Conservation (phyloP, 805 yeast species). For the Wickerhamomyces canadensis region DNA sequence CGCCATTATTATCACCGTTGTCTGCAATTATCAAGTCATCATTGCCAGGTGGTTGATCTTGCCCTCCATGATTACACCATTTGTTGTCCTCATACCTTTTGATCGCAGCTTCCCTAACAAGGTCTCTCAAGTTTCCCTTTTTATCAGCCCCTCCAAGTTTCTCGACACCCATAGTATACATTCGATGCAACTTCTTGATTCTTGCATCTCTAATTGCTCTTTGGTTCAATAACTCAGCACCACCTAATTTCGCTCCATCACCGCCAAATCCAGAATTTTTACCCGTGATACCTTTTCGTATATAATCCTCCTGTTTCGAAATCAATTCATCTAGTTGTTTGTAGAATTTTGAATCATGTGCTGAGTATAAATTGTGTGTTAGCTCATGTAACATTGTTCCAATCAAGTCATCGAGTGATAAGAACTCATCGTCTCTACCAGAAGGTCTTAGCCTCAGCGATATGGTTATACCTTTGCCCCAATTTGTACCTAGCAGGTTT, state of each 20-base stretch:
- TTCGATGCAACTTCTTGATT: conserved; percentile 31
- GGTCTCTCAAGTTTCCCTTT: conserved; percentile 30
- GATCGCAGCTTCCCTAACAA: conserved; percentile 58
- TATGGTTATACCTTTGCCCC: conserved; percentile 70
- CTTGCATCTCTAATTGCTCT: conserved; percentile 32
- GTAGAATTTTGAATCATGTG: conserved; percentile 75
- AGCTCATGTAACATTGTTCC: conserved; percentile 89
- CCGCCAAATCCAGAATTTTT: conserved; percentile 8
- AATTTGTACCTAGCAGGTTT: conserved; percentile 72
- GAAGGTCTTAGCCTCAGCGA: conserved; percentile 64
- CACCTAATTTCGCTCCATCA: conserved; percentile 14
- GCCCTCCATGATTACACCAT: conserved; percentile 34
- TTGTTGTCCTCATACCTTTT: conserved; percentile 48
- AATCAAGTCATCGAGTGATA: conserved; percentile 58
- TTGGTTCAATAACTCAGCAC: conserved; percentile 30
- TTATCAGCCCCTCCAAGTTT: conserved; percentile 11
- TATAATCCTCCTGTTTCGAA: conserved; percentile 30
- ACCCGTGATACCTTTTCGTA: conserved; percentile 28
- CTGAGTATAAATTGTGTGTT: conserved; percentile 73
- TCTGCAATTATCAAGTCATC: conserved; percentile 34
- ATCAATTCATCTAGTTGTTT: conserved; percentile 53
- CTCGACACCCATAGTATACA: conserved; percentile 14
- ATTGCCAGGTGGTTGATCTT: conserved; percentile 34
- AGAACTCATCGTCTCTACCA: conserved; percentile 44
- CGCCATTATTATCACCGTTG: neutral